phyloP scores from a whole-genome alignment of 148 eudicot genomes.

The Persicaria tinctoria region DNA sequence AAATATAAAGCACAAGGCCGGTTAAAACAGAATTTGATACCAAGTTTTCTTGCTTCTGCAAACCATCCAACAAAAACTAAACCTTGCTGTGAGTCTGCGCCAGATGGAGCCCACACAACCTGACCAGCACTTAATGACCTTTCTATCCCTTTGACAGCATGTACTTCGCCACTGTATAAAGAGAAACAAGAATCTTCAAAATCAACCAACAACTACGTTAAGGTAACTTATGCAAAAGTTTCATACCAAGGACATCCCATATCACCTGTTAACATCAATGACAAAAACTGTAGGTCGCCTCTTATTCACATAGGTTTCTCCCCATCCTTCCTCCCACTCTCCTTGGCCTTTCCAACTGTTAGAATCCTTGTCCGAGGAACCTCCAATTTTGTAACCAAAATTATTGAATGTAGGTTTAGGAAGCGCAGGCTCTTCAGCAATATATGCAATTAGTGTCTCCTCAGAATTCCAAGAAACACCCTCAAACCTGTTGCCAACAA shows the following conservation, averaged over 20 bases:
- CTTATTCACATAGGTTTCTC: constrained; percentile 80
- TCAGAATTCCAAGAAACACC: constrained; percentile 86
- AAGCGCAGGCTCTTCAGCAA: constrained; percentile 84
- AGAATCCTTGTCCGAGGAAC: constrained; percentile 52
- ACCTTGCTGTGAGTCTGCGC: constrained; percentile 33
- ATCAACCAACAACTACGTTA: neutral
- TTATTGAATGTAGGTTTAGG: constrained; percentile 53
- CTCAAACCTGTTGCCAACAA: constrained; percentile 60
- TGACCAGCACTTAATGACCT: constrained; percentile 80
- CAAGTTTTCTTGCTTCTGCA: constrained; percentile 58
- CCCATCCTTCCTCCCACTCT: constrained; percentile 87
- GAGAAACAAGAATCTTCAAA: neutral
- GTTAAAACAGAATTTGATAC: constrained; percentile 71
- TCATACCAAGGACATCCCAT: neutral
- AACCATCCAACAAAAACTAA: constrained; percentile 94
- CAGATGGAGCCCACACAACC: constrained; percentile 80
- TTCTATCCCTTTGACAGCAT: constrained; percentile 48
- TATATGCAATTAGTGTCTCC: constrained; percentile 80
- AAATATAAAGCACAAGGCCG: constrained; percentile 83
- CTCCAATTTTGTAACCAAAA: constrained; percentile 54
- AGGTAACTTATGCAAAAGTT: neutral
- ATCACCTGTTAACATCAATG: constrained; percentile 57
- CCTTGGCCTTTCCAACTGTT: constrained; percentile 94
- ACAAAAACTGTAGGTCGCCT: constrained; percentile 78
- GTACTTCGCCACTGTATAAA: constrained; percentile 71